Evolutionary conservation across 768 basidiomycete species (phyloP).

Genomic region (Leccinum variicolor): DNA sequence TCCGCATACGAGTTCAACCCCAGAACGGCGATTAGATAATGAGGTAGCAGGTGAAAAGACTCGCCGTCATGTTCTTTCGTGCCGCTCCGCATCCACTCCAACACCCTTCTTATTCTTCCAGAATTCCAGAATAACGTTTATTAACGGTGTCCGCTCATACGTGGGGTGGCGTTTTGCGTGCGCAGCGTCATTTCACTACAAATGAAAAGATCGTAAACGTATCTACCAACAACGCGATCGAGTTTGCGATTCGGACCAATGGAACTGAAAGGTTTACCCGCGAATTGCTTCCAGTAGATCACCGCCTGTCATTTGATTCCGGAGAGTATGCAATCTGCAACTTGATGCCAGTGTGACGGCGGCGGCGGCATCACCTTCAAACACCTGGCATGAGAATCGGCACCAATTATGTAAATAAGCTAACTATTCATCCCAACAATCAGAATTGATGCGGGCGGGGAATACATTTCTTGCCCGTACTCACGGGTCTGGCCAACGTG

Average conservation of each 20-base stretch:
- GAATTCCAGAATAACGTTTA: conserved; percentile 32
- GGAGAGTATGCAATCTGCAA: not conserved
- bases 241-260: conserved; percentile 38
- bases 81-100: not conserved
- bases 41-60: no score
- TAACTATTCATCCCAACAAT: not conserved
- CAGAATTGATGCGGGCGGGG: not conserved
- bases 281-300: conserved; percentile 19
- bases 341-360: no score
- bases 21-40: no score
- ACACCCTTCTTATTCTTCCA: conserved; percentile 2
- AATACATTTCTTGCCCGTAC: not conserved
- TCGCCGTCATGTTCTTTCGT: not conserved
- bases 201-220: not conserved
- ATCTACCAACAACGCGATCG: conserved; percentile 32
- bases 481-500: not conserved
- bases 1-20: no score
- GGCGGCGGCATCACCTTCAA: not conserved
- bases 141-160: conserved; percentile 21
- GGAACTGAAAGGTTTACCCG: conserved; percentile 27
- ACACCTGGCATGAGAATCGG: not conserved
- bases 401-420: not conserved
- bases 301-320: not conserved
- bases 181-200: not conserved
- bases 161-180: conserved; percentile 34